These are phyloP conservation scores for Gossypium mustelinum DNA, from an alignment of 345 rosid species.

Conservation along the genomic window DNA sequence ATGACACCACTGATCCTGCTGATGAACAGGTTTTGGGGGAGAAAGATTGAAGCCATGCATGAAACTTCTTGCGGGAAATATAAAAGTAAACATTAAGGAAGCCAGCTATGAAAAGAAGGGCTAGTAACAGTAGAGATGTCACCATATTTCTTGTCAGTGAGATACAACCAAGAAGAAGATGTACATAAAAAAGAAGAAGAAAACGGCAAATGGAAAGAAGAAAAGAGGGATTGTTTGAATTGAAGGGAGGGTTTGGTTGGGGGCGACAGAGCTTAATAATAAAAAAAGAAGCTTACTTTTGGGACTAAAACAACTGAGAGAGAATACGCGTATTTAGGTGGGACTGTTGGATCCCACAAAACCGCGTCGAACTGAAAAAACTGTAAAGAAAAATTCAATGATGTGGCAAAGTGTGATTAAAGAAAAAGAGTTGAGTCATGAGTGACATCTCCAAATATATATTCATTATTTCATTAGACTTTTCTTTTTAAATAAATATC, in stretches of 20 bases:
- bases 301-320: background rate
- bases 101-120: conserved; percentile 35
- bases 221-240: background rate
- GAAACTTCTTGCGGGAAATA: conserved; percentile 30
- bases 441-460: too few relatives aligned
- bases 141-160: conserved; percentile 16
- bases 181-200: background rate
- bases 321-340: conserved; percentile 35
- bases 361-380: conserved; percentile 38
- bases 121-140: conserved; percentile 22
- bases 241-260: background rate
- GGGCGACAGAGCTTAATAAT: background rate
- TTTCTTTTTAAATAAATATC: too few relatives aligned
- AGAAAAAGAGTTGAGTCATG: too few relatives aligned
- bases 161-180: background rate
- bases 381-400: background rate
- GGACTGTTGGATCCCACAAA: conserved; percentile 35
- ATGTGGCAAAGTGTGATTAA: too few relatives aligned
- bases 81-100: conserved; percentile 29
- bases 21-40: background rate
- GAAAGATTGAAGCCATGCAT: conserved; percentile 28
- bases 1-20: background rate
- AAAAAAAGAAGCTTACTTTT: too few relatives aligned
- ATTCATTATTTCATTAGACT: too few relatives aligned
- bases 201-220: background rate